A percentile compares a stretch with the other conserved stretches of the same genome.
Conservation (phyloP, 2,329 filamentous ascomycete species). For the Cordyceps pruinosa region DNA sequence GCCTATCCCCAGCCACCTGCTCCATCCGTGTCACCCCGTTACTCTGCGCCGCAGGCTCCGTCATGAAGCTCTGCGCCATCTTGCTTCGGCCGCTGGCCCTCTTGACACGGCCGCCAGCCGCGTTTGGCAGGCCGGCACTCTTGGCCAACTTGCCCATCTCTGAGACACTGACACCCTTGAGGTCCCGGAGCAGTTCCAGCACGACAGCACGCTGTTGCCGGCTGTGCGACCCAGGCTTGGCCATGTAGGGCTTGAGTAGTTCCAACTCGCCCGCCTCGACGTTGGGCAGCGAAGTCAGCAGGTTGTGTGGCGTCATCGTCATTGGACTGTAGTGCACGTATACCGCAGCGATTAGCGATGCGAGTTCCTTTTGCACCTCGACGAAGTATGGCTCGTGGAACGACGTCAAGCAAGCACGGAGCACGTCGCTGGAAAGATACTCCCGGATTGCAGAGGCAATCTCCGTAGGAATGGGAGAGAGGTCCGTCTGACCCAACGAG, state of each 20-base stretch:
- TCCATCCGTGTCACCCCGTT: slow-evolving; percentile 24
- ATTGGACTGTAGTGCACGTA: slow-evolving; percentile 66
- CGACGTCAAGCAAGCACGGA: slow-evolving; percentile 83
- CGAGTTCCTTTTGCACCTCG: slow-evolving; percentile 88
- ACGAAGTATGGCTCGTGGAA: slow-evolving; percentile 96
- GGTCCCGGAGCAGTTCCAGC: slow-evolving; percentile 74
- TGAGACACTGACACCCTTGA: slow-evolving; percentile 86
- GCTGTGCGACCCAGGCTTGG: slow-evolving; percentile 52
- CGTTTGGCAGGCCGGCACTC: slow-evolving; percentile 31
- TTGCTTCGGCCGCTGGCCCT: slow-evolving; percentile 41
- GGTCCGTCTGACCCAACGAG: slow-evolving; percentile 23
- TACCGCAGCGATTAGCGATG: slow-evolving; percentile 78
- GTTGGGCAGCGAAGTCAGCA: slow-evolving; percentile 75
- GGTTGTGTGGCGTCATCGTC: slow-evolving; percentile 62
- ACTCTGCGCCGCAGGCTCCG: slow-evolving; percentile 31
- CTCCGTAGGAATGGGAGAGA: slow-evolving; percentile 40
- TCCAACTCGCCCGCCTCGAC: slow-evolving; percentile 64
- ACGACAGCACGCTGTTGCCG: slow-evolving; percentile 75
- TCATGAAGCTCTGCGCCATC: slow-evolving; percentile 63
- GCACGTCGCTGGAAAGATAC: slow-evolving; percentile 81
- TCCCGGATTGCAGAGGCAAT: slow-evolving; percentile 68
- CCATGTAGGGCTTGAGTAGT: slow-evolving; percentile 53
- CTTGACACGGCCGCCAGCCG: slow-evolving; percentile 30
- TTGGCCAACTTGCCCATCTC: slow-evolving; percentile 81
- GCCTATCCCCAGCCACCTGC: slow-evolving; percentile 22